Evolutionary conservation across 2,329 filamentous ascomycete species (phyloP), one percentile per base, ranked within the genome.

Genomic region (Venturia effusa): DNA sequence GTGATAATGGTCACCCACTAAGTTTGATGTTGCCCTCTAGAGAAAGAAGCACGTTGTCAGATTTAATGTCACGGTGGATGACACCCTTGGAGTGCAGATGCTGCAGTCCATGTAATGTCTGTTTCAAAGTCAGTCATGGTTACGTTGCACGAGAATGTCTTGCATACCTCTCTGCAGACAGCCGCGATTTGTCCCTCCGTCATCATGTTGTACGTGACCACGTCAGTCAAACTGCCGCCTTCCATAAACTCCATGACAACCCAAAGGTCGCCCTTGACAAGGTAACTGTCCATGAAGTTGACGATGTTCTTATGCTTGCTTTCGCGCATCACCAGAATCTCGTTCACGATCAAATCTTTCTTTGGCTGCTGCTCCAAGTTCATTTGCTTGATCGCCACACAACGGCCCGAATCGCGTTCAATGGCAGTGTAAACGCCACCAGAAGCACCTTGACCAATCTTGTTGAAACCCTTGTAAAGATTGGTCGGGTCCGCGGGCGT

Each of bases 211-310:
- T 96, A 97, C 3, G 94, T 99, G 64, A 99, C 94, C 63, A 99
- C 94, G 75, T 99, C 94, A 13, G 94, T 99, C 74, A 99, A 80
- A 76, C 92, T 97, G 67, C 94, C 94, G 66, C 94, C 94, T 76
- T 99, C 93, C 94, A 99, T 99, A 72, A 93, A 99, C 77, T 99
- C 94, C 94, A 99, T 99, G 40, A 97, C 91, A 1, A 99, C 94
- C 94, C 94, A 99, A 37, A 99, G 80, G 75, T 97, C 94, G 54
- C 93, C 90, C 15, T 85, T 84, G 65, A 92, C 88, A 13, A 99
- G 81, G 75, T 92, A 97, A 74, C 92, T 97, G 79, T 97, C 94
- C 78, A 97, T 93, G 76, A 97, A 99, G 76, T 99, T 99, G 77
- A 99, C 94, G 76, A 99, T 96, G 74, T 97, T 97, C 71, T 92